A percentile compares a stretch with the other conserved stretches of the same genome.
These are phyloP conservation scores for Hypoxylon perforatum DNA, from an alignment of 495 filamentous ascomycete genomes.

Conservation along the genomic window DNA sequence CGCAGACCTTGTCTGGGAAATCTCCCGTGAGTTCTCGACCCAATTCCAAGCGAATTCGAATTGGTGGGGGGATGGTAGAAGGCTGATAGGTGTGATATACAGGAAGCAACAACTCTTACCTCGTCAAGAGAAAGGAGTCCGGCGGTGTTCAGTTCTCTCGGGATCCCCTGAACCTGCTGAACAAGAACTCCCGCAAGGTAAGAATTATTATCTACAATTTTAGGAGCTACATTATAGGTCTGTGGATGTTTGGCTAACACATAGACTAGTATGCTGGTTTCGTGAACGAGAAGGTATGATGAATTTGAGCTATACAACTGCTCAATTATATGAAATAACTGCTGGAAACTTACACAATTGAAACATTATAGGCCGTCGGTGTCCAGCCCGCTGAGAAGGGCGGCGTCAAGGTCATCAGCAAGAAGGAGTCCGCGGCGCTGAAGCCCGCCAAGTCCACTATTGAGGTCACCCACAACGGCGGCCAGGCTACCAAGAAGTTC, in stretches of 20 bases:
- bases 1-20: slow-evolving; percentile 89
- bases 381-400: slow-evolving; percentile 73
- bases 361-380: slow-evolving; percentile 76
- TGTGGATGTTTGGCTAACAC: slow-evolving; percentile 44
- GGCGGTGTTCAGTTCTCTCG: slow-evolving; percentile 89
- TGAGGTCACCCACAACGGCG: slow-evolving; percentile 72
- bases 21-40: slow-evolving; percentile 74
- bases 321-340: slow-evolving; percentile 19
- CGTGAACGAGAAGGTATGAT: slow-evolving; percentile 88
- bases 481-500: slow-evolving; percentile 81
- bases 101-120: slow-evolving; percentile 85
- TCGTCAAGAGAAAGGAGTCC: slow-evolving; percentile 84
- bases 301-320: not conserved
- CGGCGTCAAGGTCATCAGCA: slow-evolving; percentile 79
- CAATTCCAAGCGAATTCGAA: not conserved
- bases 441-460: slow-evolving; percentile 74
- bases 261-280: slow-evolving; percentile 82
- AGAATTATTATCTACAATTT: slow-evolving; percentile 20
- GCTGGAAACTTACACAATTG: slow-evolving; percentile 35
- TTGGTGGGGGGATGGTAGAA: not conserved
- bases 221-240: not conserved
- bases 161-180: slow-evolving; percentile 89
- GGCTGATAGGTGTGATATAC: slow-evolving; percentile 32
- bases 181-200: slow-evolving; percentile 93
- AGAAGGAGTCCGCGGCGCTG: slow-evolving; percentile 78